phyloP scores from a whole-genome alignment of 495 filamentous ascomycete genomes.

The Neurospora discreta region DNA sequence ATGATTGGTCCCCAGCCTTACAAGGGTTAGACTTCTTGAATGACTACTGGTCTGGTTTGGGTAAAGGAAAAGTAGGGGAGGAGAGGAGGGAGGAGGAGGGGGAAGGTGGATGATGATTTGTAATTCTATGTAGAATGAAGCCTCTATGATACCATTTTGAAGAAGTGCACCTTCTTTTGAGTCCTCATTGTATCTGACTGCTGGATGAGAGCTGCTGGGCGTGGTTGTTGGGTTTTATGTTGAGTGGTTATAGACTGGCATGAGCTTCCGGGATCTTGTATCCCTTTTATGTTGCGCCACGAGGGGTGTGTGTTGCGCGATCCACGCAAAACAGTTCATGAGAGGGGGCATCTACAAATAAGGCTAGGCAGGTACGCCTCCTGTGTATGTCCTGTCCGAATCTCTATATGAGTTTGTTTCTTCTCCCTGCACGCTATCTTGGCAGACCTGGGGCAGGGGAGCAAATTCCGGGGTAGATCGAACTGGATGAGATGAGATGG shows the following conservation, averaged over 20 bases:
- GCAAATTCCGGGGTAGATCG: no score
- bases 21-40: conserved; percentile 22
- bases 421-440: no score
- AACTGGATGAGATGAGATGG: no score
- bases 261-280: no score
- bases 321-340: no score
- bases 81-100: background rate
- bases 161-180: background rate
- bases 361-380: no score
- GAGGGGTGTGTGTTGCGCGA: no score
- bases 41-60: background rate
- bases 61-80: background rate
- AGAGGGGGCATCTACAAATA: no score
- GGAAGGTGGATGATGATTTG: background rate
- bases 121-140: background rate
- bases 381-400: no score
- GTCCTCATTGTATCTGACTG: background rate
- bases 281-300: no score
- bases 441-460: no score
- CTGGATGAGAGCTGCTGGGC: background rate
- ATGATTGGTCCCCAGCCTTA: conserved; percentile 77
- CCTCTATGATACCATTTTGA: background rate
- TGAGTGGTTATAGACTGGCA: background rate
- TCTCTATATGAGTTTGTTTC: no score
- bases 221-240: background rate